Conservation (phyloP, 768 basidiomycete species). For the Boletus subparvulus region DNA sequence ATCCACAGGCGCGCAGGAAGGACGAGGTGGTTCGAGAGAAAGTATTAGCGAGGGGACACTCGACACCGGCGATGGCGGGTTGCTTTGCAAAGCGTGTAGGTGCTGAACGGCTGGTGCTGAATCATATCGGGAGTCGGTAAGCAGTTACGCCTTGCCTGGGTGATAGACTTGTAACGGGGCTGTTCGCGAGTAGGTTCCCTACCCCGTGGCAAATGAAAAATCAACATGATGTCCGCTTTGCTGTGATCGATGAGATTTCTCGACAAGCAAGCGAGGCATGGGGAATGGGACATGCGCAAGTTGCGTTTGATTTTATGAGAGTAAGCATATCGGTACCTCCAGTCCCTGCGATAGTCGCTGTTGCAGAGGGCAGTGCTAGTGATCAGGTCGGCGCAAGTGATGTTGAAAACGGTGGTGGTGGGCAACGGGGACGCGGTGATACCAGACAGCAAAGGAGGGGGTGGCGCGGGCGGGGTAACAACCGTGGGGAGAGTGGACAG, state of each 20-base stretch:
- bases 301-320: slow-evolving; percentile 59
- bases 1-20: slow-evolving; percentile 45
- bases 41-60: slow-evolving; percentile 70
- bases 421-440: too few relatives aligned
- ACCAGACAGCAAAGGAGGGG: background rate
- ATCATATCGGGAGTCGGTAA: slow-evolving; percentile 75
- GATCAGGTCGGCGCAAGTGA: background rate
- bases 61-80: slow-evolving; percentile 77
- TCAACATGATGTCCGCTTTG: slow-evolving; percentile 34
- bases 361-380: background rate
- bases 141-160: slow-evolving; percentile 8
- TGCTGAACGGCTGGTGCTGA: slow-evolving; percentile 65
- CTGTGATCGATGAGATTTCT: slow-evolving; percentile 60
- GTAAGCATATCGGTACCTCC: slow-evolving; percentile 37
- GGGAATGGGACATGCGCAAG: slow-evolving; percentile 46
- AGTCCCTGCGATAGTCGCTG: background rate
- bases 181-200: slow-evolving; percentile 45
- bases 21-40: slow-evolving; percentile 45
- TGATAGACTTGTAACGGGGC: background rate
- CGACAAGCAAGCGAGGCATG: slow-evolving; percentile 62
- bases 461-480: slow-evolving; percentile 1
- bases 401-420: too few relatives aligned
- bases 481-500: background rate
- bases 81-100: slow-evolving; percentile 61
- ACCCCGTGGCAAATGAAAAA: slow-evolving; percentile 40